phyloP scores from a whole-genome alignment of 208 protist species.

The Kentomonas sorsogonicus region DNA sequence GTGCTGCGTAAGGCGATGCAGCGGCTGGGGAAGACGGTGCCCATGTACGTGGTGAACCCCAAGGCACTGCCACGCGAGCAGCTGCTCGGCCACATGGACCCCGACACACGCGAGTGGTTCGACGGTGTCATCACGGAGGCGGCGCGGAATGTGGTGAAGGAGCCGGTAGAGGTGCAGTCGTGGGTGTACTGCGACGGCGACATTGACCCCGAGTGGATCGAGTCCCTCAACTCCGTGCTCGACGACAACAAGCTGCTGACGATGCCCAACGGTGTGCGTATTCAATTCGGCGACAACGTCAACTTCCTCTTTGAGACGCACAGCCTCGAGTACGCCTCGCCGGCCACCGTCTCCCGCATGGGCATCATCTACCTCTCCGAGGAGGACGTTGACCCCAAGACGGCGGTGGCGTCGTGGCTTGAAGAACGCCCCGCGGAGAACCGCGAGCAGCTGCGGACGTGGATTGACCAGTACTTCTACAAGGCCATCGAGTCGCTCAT shows the following conservation, averaged over 20 bases:
- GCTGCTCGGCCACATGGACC: slow-evolving; percentile 97
- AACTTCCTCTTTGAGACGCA: slow-evolving; percentile 99
- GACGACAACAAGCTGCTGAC: slow-evolving; percentile 98
- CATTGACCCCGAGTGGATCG: slow-evolving; percentile 99
- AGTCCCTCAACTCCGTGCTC: slow-evolving; percentile 99
- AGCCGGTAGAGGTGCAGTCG: slow-evolving; percentile 83
- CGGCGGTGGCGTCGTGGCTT: slow-evolving; percentile 91
- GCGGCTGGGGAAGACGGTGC: slow-evolving; percentile 78
- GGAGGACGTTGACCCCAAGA: slow-evolving; percentile 92
- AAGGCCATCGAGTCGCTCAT: slow-evolving; percentile 86
- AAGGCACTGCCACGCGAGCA: slow-evolving; percentile 95
- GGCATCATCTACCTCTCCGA: slow-evolving; percentile 98
- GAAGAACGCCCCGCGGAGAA: slow-evolving; percentile 70
- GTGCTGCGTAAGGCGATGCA: slow-evolving; percentile 87
- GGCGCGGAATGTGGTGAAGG: slow-evolving; percentile 91
- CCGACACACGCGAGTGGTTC: slow-evolving; percentile 98
- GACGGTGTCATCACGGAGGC: slow-evolving; percentile 97
- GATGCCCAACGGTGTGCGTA: slow-evolving; percentile 97
- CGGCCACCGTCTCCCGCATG: slow-evolving; percentile 97
- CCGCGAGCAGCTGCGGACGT: slow-evolving; percentile 53
- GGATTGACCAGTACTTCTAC: slow-evolving; percentile 94
- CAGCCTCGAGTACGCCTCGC: slow-evolving; percentile 96
- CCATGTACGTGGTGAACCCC: slow-evolving; percentile 95
- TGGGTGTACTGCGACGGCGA: slow-evolving; percentile 99
- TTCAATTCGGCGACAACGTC: slow-evolving; percentile 98